Conservation (phyloP, 345 rosid genomes). For the Balakata baccata region DNA sequence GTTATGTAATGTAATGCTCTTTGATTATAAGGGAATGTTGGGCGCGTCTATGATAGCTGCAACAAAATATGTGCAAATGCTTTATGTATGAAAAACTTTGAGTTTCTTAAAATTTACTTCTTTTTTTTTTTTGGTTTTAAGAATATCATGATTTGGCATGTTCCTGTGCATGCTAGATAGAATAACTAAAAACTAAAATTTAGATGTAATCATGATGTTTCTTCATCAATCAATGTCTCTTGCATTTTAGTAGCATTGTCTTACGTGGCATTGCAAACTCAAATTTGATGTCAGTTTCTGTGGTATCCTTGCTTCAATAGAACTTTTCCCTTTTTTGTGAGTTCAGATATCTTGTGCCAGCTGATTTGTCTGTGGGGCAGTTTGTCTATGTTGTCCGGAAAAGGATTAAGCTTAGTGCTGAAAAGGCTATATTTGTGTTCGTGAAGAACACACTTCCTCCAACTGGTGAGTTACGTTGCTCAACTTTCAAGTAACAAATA, state of each 20-base stretch:
- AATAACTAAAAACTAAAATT: not conserved
- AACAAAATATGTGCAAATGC: not conserved
- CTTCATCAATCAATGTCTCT: not conserved
- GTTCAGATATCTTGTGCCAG: conserved; percentile 70
- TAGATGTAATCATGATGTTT: not conserved
- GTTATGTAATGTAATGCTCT: no score
- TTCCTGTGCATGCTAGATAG: not conserved
- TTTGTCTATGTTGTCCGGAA: conserved; percentile 76
- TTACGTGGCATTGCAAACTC: not conserved
- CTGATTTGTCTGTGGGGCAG: conserved; percentile 71
- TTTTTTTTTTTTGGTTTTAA: not conserved
- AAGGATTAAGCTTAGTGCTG: conserved; percentile 72
- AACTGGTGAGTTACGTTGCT: conserved; percentile 39
- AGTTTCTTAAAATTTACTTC: not conserved
- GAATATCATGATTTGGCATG: not conserved
- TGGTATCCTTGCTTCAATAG: not conserved
- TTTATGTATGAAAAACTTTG: not conserved
- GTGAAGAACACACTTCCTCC: conserved; percentile 64
- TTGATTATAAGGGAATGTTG: no score
- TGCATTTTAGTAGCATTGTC: not conserved
- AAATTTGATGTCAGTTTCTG: not conserved
- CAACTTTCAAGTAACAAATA: not conserved
- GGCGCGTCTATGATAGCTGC: not conserved
- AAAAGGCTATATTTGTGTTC: conserved; percentile 70
- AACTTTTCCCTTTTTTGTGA: not conserved